Evolutionary conservation across 176 grass and related monocot genomes (phyloP).

Genomic region (Juncus inflexus): DNA sequence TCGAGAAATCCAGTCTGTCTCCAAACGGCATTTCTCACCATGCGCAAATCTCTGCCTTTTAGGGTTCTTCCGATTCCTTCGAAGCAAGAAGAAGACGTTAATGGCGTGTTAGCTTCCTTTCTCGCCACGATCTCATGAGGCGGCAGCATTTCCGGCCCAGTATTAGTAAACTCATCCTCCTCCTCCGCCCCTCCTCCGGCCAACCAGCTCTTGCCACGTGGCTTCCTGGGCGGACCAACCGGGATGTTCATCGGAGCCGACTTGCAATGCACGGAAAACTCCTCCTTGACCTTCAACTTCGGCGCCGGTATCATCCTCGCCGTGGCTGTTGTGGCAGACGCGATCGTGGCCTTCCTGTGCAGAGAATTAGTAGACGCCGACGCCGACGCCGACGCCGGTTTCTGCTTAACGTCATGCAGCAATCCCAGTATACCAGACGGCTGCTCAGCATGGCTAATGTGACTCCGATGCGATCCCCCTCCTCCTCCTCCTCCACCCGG

Average conservation of each 20-base stretch:
- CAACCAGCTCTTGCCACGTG: not conserved
- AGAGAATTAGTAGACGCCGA: constrained; percentile 7
- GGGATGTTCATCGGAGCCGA: constrained; percentile 27
- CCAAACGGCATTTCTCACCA: constrained; percentile 19
- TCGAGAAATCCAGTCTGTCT: constrained; percentile 28
- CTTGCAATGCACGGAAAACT: constrained; percentile 13
- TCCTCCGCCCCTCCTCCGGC: constrained; percentile 12
- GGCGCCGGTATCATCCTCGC: constrained; percentile 23
- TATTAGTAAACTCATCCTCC: not conserved
- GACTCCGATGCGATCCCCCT: not conserved
- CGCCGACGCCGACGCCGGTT: not conserved
- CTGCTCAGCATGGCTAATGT: not conserved
- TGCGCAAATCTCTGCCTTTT: constrained; percentile 24
- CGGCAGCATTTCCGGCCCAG: constrained; percentile 21
- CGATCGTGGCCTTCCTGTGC: constrained; percentile 25
- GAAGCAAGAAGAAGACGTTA: constrained; percentile 20
- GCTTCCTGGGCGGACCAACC: constrained; percentile 15
- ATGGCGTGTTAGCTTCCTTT: constrained; percentile 18
- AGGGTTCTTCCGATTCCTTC: constrained; percentile 24
- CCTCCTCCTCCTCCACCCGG: not conserved
- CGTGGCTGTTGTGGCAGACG: constrained; percentile 17
- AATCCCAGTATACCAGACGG: constrained; percentile 12
- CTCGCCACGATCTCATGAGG: constrained; percentile 21
- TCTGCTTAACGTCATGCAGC: constrained; percentile 5
- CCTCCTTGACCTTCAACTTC: constrained; percentile 20